phyloP scores from a whole-genome alignment of 2,329 filamentous ascomycete species.

The Aureobasidium sp. region DNA sequence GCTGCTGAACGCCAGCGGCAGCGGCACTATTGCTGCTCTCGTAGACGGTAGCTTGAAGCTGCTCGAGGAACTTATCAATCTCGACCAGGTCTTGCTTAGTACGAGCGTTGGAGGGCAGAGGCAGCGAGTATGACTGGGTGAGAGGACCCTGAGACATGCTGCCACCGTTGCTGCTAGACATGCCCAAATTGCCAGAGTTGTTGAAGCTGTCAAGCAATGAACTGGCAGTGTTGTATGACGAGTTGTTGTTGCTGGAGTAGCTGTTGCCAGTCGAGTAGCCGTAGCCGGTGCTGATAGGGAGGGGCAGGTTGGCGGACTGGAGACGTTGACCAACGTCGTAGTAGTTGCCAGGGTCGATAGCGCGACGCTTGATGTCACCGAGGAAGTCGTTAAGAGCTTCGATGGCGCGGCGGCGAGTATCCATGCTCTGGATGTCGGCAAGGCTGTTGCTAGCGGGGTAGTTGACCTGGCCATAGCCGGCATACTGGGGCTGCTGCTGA shows the following conservation, averaged over 20 bases:
- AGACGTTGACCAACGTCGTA: constrained; percentile 83
- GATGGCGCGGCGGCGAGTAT: constrained; percentile 68
- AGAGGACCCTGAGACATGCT: constrained; percentile 43
- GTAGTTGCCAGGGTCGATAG: constrained; percentile 85
- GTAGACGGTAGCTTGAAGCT: constrained; percentile 93
- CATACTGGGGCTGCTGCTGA: constrained; percentile 23
- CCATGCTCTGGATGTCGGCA: constrained; percentile 39
- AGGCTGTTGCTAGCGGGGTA: constrained; percentile 34
- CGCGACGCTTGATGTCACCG: constrained; percentile 80
- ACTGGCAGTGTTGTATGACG: constrained; percentile 16
- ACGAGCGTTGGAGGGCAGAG: constrained; percentile 76
- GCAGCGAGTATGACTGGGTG: constrained; percentile 76
- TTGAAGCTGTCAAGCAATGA: constrained; percentile 27
- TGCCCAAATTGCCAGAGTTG: constrained; percentile 13
- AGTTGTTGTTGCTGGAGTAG: constrained; percentile 25
- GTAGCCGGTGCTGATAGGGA: constrained; percentile 25
- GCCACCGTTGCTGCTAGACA: constrained; percentile 29
- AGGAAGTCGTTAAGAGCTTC: constrained; percentile 93
- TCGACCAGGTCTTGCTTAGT: constrained; percentile 91
- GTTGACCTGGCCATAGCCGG: constrained; percentile 33
- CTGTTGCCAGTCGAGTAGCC: constrained; percentile 31
- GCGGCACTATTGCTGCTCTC: constrained; percentile 74
- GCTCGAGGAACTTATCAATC: constrained; percentile 89
- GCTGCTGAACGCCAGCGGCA: constrained; percentile 66
- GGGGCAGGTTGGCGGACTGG: constrained; percentile 53